These are phyloP conservation scores for Solanum etuberosum DNA, from an alignment of 257 asterid species.

Conservation along the genomic window DNA sequence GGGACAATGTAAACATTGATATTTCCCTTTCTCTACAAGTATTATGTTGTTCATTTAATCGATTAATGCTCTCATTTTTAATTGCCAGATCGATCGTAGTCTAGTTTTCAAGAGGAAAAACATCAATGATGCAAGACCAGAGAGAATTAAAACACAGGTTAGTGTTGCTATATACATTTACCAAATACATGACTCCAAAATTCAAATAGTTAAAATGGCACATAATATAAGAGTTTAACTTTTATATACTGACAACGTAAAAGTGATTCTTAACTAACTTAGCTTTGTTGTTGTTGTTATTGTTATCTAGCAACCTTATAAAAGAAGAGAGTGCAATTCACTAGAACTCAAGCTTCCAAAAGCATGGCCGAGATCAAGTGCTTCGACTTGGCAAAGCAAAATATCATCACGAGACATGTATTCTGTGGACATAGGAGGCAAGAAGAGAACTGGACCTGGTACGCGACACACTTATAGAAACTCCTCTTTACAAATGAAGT, in stretches of 20 bases:
- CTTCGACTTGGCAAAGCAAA: conserved; percentile 3
- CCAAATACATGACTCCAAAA: neutral
- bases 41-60: neutral
- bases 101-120: conserved; percentile 6
- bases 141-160: conserved; percentile 20
- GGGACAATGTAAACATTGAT: neutral
- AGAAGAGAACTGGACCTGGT: conserved; percentile 15
- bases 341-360: conserved; percentile 23
- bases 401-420: neutral
- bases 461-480: neutral
- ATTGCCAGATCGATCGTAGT: conserved; percentile 7
- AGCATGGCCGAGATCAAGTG: neutral
- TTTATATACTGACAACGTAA: neutral
- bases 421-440: neutral
- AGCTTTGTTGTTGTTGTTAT: neutral
- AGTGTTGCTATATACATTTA: neutral
- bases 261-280: neutral
- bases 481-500: neutral
- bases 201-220: neutral
- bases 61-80: neutral
- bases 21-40: neutral
- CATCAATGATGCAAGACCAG: conserved; percentile 8
- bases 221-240: neutral
- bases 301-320: conserved; percentile 2
- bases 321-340: neutral